phyloP scores from a whole-genome alignment of 768 basidiomycete species.

The Tephrocybe sp. region DNA sequence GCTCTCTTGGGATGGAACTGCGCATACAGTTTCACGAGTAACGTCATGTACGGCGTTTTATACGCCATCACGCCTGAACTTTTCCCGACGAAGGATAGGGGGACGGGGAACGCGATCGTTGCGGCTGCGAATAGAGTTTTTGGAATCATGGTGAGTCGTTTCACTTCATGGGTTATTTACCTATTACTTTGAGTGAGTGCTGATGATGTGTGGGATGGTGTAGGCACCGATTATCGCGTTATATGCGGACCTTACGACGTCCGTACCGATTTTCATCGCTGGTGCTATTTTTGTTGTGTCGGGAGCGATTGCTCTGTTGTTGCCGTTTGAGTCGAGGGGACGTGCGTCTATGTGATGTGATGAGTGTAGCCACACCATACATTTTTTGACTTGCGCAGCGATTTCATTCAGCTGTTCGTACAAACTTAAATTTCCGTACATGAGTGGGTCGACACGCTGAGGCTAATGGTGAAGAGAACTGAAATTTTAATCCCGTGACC shows the following conservation, averaged over 20 bases:
- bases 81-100: constrained; percentile 70
- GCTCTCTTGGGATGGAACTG: constrained; percentile 80
- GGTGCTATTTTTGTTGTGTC: constrained; percentile 62
- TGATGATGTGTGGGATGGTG: not conserved
- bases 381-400: too few species aligned
- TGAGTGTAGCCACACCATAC: too few species aligned
- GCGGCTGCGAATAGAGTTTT: constrained; percentile 62
- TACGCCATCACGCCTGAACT: constrained; percentile 70
- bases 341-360: constrained; percentile 66
- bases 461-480: too few species aligned
- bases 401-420: too few species aligned
- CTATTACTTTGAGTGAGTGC: not conserved
- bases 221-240: constrained; percentile 73
- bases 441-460: too few species aligned
- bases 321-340: constrained; percentile 78
- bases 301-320: constrained; percentile 54
- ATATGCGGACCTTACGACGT: constrained; percentile 60
- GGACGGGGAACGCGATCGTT: constrained; percentile 67
- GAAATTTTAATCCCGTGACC: too few species aligned
- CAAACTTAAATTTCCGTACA: too few species aligned
- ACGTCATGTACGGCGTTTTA: constrained; percentile 75
- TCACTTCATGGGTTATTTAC: not conserved
- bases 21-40: constrained; percentile 64
- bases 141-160: constrained; percentile 57
- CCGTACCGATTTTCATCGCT: constrained; percentile 71